Evolutionary conservation across 352 stramenopile genomes (phyloP), one percentile per base, ranked within the genome.

Genomic region (Globisporangium alternatum): DNA sequence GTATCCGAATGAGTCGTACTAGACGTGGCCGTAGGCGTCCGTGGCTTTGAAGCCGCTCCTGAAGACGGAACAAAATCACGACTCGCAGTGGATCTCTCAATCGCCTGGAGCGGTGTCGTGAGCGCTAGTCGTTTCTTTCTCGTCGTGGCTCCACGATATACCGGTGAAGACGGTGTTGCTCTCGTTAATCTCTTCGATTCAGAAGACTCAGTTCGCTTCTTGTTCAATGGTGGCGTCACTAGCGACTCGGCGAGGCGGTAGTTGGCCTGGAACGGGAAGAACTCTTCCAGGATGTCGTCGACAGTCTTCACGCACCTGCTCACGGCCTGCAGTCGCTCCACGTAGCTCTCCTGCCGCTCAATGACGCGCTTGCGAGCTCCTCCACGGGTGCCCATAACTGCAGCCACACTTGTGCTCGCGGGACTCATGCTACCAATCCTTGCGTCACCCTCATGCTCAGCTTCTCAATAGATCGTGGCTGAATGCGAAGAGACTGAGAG

Each of bases 241-340:
- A 69, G 41, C 17, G 28, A 21, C 33, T 55, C 51, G 13, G 74
- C 74, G 9, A 74, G 62, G 15, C 59, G 59, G 10, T 80, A 53
- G 68, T 60, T 72, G 21, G 17, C 60, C 33, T 80, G 69, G 17
- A 72, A 69, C 0, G 74, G 74, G 30, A 82, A 65, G 15, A 75
- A 43, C 21, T 82, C 72, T 45, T 69, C 48, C 44, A 78, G 67
- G 43, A 82, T 78, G n/a, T 39, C 59, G 45, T 64, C 43, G 19
- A 80, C 62, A 55, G 57, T 80, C 65, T 67, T 68, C 13, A 70
- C 61, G 12, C 41, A 49, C 3, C 71, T 62, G 35, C 35, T 62
- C 19, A 69, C 35, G 25, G 56, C 68, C 47, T 62, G 65, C 37
- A 77, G 55, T 9, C 70, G 69, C 28, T 69, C 31, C 9, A 78